Percentiles rank a stretch among this genome's conserved stretches.
These are phyloP conservation scores for Phytophthora rubi DNA, from an alignment of 352 stramenopile genomes.

Conservation along the genomic window DNA sequence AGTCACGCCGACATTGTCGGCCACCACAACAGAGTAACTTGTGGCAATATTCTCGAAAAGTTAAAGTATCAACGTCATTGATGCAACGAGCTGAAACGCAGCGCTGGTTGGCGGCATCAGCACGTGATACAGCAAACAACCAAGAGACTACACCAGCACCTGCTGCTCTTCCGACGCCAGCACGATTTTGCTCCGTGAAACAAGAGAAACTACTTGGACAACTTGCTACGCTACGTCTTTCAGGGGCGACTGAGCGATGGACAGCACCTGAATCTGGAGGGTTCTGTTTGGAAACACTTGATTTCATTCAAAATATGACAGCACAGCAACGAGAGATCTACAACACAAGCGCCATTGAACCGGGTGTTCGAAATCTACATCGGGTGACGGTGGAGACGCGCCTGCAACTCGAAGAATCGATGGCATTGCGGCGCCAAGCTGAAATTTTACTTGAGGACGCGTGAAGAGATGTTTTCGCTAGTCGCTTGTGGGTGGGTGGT, in stretches of 20 bases:
- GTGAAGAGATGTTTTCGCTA: not conserved
- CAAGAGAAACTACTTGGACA: constrained; percentile 28
- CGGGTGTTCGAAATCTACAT: constrained; percentile 14
- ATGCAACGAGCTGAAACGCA: constrained; percentile 28
- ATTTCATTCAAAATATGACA: constrained; percentile 18
- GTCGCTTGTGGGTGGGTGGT: not conserved
- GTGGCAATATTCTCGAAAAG: constrained; percentile 2
- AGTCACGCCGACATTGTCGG: not conserved
- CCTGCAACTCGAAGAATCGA: constrained; percentile 34
- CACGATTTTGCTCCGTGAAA: constrained; percentile 39
- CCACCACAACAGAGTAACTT: not conserved
- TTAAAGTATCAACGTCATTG: constrained; percentile 17
- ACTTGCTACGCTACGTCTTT: constrained; percentile 33
- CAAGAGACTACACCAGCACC: not conserved
- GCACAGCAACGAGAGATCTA: constrained; percentile 18
- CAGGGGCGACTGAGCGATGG: constrained; percentile 5
- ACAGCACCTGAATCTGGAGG: constrained; percentile 4
- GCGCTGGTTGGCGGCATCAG: constrained; percentile 22
- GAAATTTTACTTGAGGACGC: constrained; percentile 5
- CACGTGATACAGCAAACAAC: not conserved
- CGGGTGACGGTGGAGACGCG: constrained; percentile 3
- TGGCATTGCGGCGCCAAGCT: constrained; percentile 25
- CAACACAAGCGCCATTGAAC: not conserved
- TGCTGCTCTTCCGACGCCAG: not conserved
- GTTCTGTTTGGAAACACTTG: constrained; percentile 17